These are phyloP conservation scores for Gremmenia infestans DNA, from an alignment of 2,329 filamentous ascomycete species.

Conservation along the genomic window DNA sequence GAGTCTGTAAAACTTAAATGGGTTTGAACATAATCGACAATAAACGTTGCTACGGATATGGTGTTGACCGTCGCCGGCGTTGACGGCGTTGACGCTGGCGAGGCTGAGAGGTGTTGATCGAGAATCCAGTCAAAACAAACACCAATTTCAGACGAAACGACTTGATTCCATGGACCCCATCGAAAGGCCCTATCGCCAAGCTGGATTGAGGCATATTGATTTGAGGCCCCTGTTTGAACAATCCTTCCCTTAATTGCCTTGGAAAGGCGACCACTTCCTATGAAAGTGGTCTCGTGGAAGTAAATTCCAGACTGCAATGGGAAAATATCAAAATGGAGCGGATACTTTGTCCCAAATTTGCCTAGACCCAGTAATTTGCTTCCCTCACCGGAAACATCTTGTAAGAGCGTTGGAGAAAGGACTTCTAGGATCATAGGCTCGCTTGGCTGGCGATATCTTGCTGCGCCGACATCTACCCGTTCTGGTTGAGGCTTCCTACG, in stretches of 20 bases:
- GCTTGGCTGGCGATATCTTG: conserved; percentile 31
- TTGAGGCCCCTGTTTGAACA: conserved; percentile 21
- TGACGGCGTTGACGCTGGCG: background rate
- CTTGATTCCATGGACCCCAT: conserved; percentile 55
- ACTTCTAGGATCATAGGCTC: conserved; percentile 26
- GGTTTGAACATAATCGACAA: conserved; percentile 29
- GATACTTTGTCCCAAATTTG: conserved; percentile 57
- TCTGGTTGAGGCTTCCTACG: conserved; percentile 25
- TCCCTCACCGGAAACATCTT: conserved; percentile 18
- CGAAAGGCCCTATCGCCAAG: conserved; percentile 45
- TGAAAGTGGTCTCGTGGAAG: conserved; percentile 55
- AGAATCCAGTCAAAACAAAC: conserved; percentile 55
- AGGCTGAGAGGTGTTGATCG: conserved; percentile 35
- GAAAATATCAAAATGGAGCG: conserved; percentile 58
- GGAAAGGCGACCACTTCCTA: conserved; percentile 49
- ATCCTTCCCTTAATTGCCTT: conserved; percentile 28
- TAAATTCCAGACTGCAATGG: conserved; percentile 51
- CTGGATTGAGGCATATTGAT: conserved; percentile 37
- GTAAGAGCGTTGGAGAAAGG: conserved; percentile 18
- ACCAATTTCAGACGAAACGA: conserved; percentile 56
- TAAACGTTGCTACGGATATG: conserved; percentile 14
- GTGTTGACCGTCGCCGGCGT: conserved; percentile 6
- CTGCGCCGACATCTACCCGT: conserved; percentile 29
- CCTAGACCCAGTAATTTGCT: conserved; percentile 49
- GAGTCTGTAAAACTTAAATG: conserved; percentile 16